Conservation (phyloP, 1,284 basidiomycete species). For the Boletus sp. region DNA sequence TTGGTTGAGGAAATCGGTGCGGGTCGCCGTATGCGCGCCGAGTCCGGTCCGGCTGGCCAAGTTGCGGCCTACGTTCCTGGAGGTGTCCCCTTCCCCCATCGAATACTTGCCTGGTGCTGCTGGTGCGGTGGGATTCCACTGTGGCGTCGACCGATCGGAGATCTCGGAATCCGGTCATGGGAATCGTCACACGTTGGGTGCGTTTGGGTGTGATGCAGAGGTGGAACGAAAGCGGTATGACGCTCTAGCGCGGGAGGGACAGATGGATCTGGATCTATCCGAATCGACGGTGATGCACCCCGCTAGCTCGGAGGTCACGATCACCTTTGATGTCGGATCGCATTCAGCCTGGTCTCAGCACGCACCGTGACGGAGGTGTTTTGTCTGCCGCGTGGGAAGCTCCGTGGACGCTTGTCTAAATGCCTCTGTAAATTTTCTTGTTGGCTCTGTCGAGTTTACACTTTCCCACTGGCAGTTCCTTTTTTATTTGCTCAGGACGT, state of each 20-base stretch:
- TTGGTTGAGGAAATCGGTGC: not conserved
- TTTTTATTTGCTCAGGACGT: not conserved
- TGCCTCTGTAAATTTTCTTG: not conserved
- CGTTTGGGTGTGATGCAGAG: not conserved
- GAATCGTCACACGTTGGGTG: not conserved
- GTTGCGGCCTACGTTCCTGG: conserved; percentile 16
- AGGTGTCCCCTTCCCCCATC: conserved; percentile 19
- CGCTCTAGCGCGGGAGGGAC: not conserved
- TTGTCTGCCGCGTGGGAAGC: not conserved
- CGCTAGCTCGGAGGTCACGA: not conserved
- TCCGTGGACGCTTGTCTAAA: not conserved
- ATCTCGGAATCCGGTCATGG: not conserved
- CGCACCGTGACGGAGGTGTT: not conserved
- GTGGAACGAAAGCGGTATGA: not conserved
- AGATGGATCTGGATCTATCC: not conserved
- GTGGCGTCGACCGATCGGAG: not conserved
- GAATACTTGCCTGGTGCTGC: conserved; percentile 7
- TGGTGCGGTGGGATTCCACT: not conserved
- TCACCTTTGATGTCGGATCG: not conserved
- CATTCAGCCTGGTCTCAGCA: not conserved
- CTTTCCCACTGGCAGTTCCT: too few relatives aligned
- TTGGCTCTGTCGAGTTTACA: not conserved
- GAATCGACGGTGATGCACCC: not conserved
- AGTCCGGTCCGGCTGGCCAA: conserved; percentile 1
- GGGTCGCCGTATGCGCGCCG: not conserved